A percentile compares a stretch with the other conserved stretches of the same genome.
phyloP scores from a whole-genome alignment of 192 early-diverging fungal species.

The Coemansia sp. region DNA sequence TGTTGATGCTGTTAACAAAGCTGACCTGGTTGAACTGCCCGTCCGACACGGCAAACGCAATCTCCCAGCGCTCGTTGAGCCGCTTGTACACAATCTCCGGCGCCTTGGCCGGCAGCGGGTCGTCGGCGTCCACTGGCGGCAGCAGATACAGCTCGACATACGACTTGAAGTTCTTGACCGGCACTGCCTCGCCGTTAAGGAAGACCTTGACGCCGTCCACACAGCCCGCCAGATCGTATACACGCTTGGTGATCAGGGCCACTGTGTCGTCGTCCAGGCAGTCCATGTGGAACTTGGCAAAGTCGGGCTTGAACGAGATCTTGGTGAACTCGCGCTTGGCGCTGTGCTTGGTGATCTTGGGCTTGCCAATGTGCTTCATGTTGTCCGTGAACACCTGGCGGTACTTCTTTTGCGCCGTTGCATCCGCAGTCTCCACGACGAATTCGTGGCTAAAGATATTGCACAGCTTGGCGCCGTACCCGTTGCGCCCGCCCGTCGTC shows the following conservation, averaged over 20 bases:
- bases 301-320: constrained; percentile 94
- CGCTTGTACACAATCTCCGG: constrained; percentile 66
- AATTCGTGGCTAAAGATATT: constrained; percentile 97
- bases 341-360: constrained; percentile 62
- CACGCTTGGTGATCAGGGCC: constrained; percentile 85
- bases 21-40: constrained; percentile 94
- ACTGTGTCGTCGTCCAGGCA: constrained; percentile 78
- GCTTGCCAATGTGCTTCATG: constrained; percentile 73
- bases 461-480: constrained; percentile 89
- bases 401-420: constrained; percentile 63
- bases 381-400: constrained; percentile 84
- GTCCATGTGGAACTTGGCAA: constrained; percentile 84
- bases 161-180: constrained; percentile 83
- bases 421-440: constrained; percentile 85
- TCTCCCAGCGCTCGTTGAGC: constrained; percentile 83
- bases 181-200: constrained; percentile 76
- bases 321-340: constrained; percentile 76
- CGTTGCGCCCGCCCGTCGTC: constrained; percentile 93
- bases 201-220: constrained; percentile 77
- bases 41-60: constrained; percentile 85
- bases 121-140: constrained; percentile 19
- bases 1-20: constrained; percentile 97
- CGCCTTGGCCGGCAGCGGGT: constrained; percentile 14
- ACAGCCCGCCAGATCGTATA: constrained; percentile 89
- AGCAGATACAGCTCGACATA: constrained; percentile 78